These are phyloP conservation scores for Volvox reticuliferus DNA, from an alignment of 139 green algal species.

Conservation along the genomic window DNA sequence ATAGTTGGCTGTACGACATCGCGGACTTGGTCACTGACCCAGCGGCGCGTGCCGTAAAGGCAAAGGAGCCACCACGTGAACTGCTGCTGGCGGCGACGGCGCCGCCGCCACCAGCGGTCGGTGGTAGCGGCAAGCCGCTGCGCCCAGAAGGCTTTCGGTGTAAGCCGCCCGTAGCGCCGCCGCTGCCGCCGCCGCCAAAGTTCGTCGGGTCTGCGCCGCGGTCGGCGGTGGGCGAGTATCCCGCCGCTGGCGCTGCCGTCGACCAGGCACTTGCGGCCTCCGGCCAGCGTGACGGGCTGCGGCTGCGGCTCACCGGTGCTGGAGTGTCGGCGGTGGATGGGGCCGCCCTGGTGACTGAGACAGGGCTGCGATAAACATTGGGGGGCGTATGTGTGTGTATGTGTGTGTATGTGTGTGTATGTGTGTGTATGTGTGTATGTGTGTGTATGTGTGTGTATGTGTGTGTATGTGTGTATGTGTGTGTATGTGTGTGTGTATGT, in stretches of 20 bases:
- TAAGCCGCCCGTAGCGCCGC: background rate
- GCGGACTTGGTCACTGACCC: background rate
- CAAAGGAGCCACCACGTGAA: background rate
- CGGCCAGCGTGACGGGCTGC: too few species aligned
- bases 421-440: too few species aligned
- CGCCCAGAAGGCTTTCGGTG: background rate
- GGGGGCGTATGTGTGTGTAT: too few species aligned
- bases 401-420: too few species aligned
- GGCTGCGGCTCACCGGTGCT: too few species aligned
- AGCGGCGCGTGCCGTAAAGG: background rate
- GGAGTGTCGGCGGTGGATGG: background rate
- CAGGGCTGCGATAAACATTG: background rate
- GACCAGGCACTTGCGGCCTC: too few species aligned
- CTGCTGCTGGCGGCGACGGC: background rate
- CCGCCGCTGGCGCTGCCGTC: too few species aligned
- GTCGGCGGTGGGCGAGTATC: background rate
- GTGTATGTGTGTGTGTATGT: too few species aligned
- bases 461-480: too few species aligned
- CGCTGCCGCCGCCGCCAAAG: background rate
- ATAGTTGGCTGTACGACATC: conserved; percentile 4
- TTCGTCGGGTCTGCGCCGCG: background rate
- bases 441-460: too few species aligned
- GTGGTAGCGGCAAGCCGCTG: background rate
- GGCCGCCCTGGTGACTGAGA: background rate
- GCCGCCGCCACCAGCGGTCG: background rate